These are phyloP conservation scores for Potentilla sterilis DNA, from an alignment of 306 rosid species.

Conservation along the genomic window DNA sequence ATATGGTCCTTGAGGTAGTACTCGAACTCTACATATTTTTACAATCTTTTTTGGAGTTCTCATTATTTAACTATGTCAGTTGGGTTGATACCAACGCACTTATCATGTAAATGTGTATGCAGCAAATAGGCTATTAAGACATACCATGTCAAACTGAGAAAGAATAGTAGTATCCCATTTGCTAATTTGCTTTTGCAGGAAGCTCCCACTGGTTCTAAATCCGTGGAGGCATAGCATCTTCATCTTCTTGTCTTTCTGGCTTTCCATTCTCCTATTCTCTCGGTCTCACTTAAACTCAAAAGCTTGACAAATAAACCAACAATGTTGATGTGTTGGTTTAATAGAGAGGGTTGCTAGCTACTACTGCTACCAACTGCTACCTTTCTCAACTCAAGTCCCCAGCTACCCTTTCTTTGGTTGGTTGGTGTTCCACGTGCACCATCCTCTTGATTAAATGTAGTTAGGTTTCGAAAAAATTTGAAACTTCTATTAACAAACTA, in stretches of 20 bases:
- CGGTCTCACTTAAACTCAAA: not conserved
- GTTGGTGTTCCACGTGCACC: constrained; percentile 27
- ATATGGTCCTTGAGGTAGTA: too few species aligned
- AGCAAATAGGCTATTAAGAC: not conserved
- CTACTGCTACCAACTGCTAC: constrained; percentile 5
- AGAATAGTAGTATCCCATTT: constrained; percentile 84
- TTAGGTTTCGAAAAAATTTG: not conserved
- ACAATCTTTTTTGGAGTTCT: too few species aligned
- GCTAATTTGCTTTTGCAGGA: constrained; percentile 68
- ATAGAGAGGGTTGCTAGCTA: constrained; percentile 2
- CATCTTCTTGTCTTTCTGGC: constrained; percentile 41
- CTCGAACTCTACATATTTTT: too few species aligned
- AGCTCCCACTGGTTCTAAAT: constrained; percentile 81
- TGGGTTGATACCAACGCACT: not conserved
- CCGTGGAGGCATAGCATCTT: constrained; percentile 90
- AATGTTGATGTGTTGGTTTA: not conserved
- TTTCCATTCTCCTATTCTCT: constrained; percentile 18
- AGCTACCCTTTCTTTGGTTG: constrained; percentile 14
- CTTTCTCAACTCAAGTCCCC: not conserved
- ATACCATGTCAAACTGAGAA: constrained; percentile 65
- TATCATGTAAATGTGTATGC: not conserved
- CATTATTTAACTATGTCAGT: not conserved
- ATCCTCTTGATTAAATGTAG: not conserved
- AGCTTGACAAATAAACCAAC: not conserved
- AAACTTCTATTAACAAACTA: not conserved